A percentile compares a stretch with the other conserved stretches of the same genome.
Evolutionary conservation across 805 yeast genomes (phyloP).

Genomic region (Spathaspora arborariae): DNA sequence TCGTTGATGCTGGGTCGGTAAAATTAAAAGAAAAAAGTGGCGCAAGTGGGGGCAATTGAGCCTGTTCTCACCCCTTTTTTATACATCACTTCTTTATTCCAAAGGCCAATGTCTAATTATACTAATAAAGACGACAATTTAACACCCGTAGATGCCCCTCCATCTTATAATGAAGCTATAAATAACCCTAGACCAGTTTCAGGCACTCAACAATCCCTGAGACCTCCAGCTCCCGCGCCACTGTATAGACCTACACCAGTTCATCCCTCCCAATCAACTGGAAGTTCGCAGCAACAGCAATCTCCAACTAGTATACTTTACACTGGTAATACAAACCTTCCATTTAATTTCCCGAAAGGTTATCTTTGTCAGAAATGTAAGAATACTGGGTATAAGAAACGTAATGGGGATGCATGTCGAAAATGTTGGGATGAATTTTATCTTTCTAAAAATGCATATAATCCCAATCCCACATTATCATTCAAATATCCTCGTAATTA

Average conservation of each 20-base stretch:
- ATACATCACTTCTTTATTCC: neutral
- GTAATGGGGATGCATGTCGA: slow-evolving; percentile 54
- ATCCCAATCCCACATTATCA: slow-evolving; percentile 50
- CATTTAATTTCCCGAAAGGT: slow-evolving; percentile 65
- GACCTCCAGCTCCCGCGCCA: slow-evolving; percentile 3
- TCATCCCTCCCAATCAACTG: slow-evolving; percentile 8
- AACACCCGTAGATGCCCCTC: slow-evolving; percentile 30
- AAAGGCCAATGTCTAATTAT: neutral
- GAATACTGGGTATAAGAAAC: slow-evolving; percentile 66
- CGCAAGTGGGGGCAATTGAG: neutral
- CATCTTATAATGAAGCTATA: slow-evolving; percentile 46
- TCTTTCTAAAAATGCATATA: slow-evolving; percentile 31
- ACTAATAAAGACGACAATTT: slow-evolving; percentile 6
- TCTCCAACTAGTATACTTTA: slow-evolving; percentile 27
- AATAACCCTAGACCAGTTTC: neutral
- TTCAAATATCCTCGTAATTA: slow-evolving; percentile 64
- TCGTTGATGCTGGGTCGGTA: too few species aligned
- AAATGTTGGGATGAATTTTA: slow-evolving; percentile 57
- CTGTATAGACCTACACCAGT: slow-evolving; percentile 10
- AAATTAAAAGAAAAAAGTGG: neutral
- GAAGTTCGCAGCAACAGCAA: slow-evolving; percentile 10
- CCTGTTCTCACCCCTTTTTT: neutral
- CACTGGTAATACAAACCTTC: slow-evolving; percentile 47
- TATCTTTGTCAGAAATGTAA: slow-evolving; percentile 65
- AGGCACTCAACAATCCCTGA: slow-evolving; percentile 1